A percentile compares a stretch with the other conserved stretches of the same genome.
Conservation (phyloP, 2,329 filamentous ascomycete genomes). For the Neoascochyta sp. region DNA sequence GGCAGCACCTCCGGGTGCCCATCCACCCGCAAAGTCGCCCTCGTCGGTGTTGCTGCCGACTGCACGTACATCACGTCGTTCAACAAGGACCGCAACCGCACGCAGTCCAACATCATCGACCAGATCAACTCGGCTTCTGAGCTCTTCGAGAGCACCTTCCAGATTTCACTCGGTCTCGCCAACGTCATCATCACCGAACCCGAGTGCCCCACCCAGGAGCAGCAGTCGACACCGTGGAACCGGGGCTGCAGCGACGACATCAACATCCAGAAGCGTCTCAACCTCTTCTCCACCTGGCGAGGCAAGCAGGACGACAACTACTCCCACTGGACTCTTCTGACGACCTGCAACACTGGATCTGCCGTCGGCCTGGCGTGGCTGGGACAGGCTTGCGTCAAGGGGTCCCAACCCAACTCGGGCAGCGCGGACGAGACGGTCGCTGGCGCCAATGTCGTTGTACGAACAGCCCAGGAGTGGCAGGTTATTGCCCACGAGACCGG, state of each 20-base stretch:
- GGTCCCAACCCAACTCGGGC: constrained; percentile 46
- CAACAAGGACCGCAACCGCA: constrained; percentile 64
- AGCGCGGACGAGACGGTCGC: constrained; percentile 67
- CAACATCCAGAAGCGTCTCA: constrained; percentile 73
- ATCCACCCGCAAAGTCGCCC: constrained; percentile 80
- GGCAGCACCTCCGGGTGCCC: constrained; percentile 83
- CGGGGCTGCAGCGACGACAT: constrained; percentile 60
- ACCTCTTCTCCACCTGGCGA: constrained; percentile 85
- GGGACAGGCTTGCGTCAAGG: constrained; percentile 73
- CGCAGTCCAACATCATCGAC: constrained; percentile 71
- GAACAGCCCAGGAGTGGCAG: constrained; percentile 84
- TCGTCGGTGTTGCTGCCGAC: constrained; percentile 89
- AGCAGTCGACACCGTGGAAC: constrained; percentile 76
- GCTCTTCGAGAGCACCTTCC: constrained; percentile 87
- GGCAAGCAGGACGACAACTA: constrained; percentile 73
- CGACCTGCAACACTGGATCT: constrained; percentile 72
- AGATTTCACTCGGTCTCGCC: constrained; percentile 85
- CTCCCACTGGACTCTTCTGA: constrained; percentile 90
- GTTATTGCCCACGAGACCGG: constrained; percentile 92
- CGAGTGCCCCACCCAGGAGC: constrained; percentile 68
- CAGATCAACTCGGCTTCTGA: constrained; percentile 83
- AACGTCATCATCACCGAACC: constrained; percentile 76
- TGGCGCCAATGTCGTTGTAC: constrained; percentile 84
- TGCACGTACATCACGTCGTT: constrained; percentile 81
- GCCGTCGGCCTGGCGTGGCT: constrained; percentile 93